These are phyloP conservation scores for Suhomyces emberorum DNA, from an alignment of 805 yeast genomes.

Conservation along the genomic window DNA sequence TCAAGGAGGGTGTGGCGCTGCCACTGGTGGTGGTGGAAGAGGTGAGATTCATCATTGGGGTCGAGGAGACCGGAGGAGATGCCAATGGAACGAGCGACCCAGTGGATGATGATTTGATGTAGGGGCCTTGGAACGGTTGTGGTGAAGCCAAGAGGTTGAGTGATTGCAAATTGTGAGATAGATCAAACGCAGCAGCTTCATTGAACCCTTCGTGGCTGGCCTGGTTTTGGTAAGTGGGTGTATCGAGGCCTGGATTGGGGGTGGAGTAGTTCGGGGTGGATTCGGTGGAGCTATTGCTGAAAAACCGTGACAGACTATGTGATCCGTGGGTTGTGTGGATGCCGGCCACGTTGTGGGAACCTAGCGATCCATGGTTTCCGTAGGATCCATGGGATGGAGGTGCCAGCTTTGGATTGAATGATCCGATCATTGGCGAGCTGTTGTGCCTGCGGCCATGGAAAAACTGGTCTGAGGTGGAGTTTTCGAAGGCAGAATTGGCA, in stretches of 20 bases:
- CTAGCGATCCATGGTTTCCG: too few species aligned
- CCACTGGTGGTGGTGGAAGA: conserved; percentile 5
- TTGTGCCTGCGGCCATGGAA: conserved; percentile 10
- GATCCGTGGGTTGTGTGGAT: background rate
- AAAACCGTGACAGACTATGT: background rate
- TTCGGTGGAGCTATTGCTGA: conserved; percentile 1
- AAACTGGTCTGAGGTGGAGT: background rate
- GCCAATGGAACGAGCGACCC: conserved; percentile 1
- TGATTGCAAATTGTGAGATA: conserved; percentile 1
- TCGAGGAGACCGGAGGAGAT: conserved; percentile 4
- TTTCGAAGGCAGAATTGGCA: background rate
- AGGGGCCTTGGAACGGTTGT: background rate
- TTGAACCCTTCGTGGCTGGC: background rate
- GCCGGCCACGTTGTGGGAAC: too few species aligned
- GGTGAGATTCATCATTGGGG: conserved; percentile 1
- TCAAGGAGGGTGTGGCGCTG: conserved; percentile 9
- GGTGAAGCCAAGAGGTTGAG: conserved; percentile 2
- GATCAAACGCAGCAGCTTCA: conserved; percentile 1
- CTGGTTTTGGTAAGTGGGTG: background rate
- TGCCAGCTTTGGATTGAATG: conserved; percentile 3
- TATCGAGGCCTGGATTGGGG: conserved; percentile 1
- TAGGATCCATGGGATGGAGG: background rate
- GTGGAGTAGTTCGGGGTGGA: background rate
- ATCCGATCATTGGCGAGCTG: conserved; percentile 15
- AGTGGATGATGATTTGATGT: background rate